Evolutionary conservation across 2,329 filamentous ascomycete species (phyloP), one percentile per base, ranked within the genome.

Genomic region (Stachybotrys elegans): DNA sequence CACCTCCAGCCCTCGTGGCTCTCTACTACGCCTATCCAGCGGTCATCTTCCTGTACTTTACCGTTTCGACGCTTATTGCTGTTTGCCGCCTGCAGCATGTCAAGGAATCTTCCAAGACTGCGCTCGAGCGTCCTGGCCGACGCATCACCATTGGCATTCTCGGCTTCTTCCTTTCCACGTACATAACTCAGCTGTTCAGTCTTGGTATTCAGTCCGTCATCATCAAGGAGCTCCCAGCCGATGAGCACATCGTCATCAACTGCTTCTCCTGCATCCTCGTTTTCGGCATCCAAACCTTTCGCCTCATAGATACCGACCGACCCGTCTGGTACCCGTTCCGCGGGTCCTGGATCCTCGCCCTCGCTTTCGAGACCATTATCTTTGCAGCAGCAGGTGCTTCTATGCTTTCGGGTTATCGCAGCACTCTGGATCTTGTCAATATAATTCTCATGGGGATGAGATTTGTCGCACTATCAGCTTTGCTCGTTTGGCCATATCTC

Each of bases 291-390:
- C 71, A 84, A 51, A 66, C 81, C 46, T 69, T 76, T 32, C 71
- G 71, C 17, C 68, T 86, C 13, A 63, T 70, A 3, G 75, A 79
- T 42, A 66, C 68, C 16, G 57, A 68, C 22, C 67, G 71, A 42
- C 69, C 73, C 3, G 70, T 79, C 9, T 83, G 80, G 72, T 80
- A 83, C 51, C 80, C 83, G 0, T 81, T 80, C 49, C 76, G 77
- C 49, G 82, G 80, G 16, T 77, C 78, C 12, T 85, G 83, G 72
- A 51, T 76, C 22, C 59, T 86, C 14, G 77, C 76, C 13, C 61
- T 84, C 7, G 52, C 70, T 13, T 75, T 78, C 27, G 84, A 88
- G 54, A 57, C 73, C 1, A 53, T 58, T 40, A 63, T 81, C 23
- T 57, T 72, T 20, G 52, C 65, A 13, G 51, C 60, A 19, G 51